These are phyloP conservation scores for Cyclocybe aegerita DNA, from an alignment of 768 basidiomycete species.

Conservation along the genomic window DNA sequence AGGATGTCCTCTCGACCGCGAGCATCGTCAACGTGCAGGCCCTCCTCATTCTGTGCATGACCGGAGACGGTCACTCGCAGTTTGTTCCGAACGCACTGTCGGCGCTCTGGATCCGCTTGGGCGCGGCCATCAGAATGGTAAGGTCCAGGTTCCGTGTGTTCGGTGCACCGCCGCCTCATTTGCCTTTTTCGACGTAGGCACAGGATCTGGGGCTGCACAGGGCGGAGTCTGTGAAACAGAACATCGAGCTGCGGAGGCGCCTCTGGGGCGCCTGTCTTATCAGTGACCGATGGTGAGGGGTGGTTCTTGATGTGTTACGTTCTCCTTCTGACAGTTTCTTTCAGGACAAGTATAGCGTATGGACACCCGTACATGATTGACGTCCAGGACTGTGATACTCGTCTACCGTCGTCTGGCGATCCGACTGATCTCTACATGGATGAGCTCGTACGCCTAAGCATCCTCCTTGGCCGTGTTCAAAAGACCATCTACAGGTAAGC, in stretches of 20 bases:
- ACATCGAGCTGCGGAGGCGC: conserved; percentile 83
- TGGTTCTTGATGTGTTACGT: conserved; percentile 1
- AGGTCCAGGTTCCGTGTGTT: conserved; percentile 22
- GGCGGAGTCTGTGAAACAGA: conserved; percentile 81
- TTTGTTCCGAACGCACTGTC: conserved; percentile 85
- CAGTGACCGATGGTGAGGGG: conserved; percentile 82
- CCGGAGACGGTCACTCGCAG: conserved; percentile 88
- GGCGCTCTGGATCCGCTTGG: conserved; percentile 82
- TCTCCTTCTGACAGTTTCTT: conserved; percentile 7
- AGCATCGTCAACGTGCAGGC: conserved; percentile 87
- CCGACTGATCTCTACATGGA: conserved; percentile 78
- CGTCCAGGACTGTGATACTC: conserved; percentile 93
- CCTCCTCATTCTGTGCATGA: conserved; percentile 82
- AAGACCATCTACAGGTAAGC: conserved; percentile 89
- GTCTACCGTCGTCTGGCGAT: conserved; percentile 87
- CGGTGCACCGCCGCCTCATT: conserved; percentile 1
- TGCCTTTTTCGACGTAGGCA: conserved; percentile 50
- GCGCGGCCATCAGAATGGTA: conserved; percentile 92
- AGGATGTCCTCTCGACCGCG: conserved; percentile 88
- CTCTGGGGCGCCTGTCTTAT: conserved; percentile 96
- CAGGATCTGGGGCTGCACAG: conserved; percentile 96
- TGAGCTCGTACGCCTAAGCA: conserved; percentile 88
- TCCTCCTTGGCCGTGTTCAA: conserved; percentile 86
- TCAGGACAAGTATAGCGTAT: conserved; percentile 83
- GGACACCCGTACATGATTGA: conserved; percentile 97